A percentile compares a stretch with the other conserved stretches of the same genome.
Conservation (phyloP, 139 green algal genomes). For the Coelastrella sp. region DNA sequence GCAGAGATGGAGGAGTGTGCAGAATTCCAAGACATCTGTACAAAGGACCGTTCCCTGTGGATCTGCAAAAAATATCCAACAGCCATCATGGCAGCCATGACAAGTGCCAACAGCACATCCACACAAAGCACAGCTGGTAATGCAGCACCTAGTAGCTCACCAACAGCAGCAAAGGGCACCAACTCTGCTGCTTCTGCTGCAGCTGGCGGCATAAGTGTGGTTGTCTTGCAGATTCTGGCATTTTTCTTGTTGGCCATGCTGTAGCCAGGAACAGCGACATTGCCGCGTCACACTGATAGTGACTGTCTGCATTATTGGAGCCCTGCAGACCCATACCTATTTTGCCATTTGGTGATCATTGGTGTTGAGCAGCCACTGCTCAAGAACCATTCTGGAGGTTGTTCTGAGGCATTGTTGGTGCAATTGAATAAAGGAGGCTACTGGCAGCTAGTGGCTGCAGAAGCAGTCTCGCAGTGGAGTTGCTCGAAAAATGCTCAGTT, state of each 20-base stretch:
- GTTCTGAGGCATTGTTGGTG: too few species aligned
- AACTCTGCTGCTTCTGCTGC: neutral
- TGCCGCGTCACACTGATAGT: too few species aligned
- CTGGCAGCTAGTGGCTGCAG: too few species aligned
- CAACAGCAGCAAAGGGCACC: neutral
- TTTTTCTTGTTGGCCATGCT: neutral
- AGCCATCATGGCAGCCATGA: neutral
- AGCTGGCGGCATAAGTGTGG: neutral
- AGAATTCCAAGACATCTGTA: neutral
- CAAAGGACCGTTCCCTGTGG: neutral
- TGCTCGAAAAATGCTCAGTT: too few species aligned
- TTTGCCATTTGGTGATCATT: too few species aligned
- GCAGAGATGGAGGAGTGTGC: neutral
- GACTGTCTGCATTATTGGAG: too few species aligned
- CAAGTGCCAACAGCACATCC: neutral
- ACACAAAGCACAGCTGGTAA: neutral
- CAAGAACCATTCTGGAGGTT: too few species aligned
- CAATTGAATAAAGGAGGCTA: too few species aligned
- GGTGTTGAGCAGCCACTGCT: too few species aligned
- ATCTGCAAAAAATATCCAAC: neutral
- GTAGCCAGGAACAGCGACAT: neutral
- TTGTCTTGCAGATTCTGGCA: neutral
- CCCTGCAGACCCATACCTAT: too few species aligned
- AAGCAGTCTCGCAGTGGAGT: too few species aligned
- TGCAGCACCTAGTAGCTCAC: neutral